Percentiles rank a stretch among this genome's conserved stretches.
These are phyloP conservation scores for Phyllostachys edulis DNA, from an alignment of 176 grass and related monocot genomes.

Conservation along the genomic window DNA sequence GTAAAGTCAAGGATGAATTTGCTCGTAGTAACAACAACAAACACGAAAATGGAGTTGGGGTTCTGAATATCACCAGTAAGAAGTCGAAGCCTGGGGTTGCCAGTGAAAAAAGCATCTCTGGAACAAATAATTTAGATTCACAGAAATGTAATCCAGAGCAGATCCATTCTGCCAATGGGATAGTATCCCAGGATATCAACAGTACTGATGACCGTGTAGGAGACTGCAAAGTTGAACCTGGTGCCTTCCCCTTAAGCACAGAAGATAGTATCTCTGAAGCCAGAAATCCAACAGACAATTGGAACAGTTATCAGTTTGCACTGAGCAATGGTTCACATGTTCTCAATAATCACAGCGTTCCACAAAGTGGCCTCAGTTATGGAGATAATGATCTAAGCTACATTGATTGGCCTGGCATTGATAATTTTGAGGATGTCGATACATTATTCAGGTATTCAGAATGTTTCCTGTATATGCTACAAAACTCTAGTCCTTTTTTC, in stretches of 20 bases:
- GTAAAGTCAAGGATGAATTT: conserved; percentile 61
- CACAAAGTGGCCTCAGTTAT: conserved; percentile 41
- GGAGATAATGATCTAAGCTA: conserved; percentile 75
- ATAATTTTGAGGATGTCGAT: conserved; percentile 88
- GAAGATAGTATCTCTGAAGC: conserved; percentile 32
- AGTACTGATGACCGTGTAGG: conserved; percentile 15
- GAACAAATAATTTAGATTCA: conserved; percentile 31
- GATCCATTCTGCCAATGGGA: conserved; percentile 25
- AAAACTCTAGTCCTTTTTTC: background rate
- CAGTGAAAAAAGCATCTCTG: conserved; percentile 26
- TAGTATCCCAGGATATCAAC: conserved; percentile 26
- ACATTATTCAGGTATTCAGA: conserved; percentile 84
- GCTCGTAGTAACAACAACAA: conserved; percentile 27
- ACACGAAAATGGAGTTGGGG: conserved; percentile 31
- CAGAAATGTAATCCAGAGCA: conserved; percentile 46
- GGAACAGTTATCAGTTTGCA: conserved; percentile 42
- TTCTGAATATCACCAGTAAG: conserved; percentile 30
- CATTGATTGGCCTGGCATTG: conserved; percentile 85
- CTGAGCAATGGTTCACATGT: conserved; percentile 40
- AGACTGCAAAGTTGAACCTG: conserved; percentile 33
- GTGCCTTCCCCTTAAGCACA: conserved; percentile 20
- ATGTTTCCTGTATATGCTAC: background rate
- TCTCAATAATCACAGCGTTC: conserved; percentile 40
- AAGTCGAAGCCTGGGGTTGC: conserved; percentile 46
- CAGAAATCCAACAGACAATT: conserved; percentile 46